Evolutionary conservation across 768 basidiomycete genomes (phyloP), one percentile per base, ranked within the genome.

Genomic region (Rhodotorula toruloides): DNA sequence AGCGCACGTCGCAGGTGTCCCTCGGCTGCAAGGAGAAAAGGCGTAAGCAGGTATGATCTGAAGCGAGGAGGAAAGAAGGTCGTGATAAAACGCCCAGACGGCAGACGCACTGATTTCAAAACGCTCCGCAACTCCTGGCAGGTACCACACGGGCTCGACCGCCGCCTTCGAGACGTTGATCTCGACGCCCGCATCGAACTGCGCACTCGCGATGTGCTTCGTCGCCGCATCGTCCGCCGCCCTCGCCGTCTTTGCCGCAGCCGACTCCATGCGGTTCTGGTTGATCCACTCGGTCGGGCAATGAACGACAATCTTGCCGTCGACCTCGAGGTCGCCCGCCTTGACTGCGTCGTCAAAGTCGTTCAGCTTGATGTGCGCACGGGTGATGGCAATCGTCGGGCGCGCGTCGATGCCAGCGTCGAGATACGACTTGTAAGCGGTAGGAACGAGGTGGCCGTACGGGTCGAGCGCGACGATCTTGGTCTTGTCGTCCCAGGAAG

Each of bases 401-500:
- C 92, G 81, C 43, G 92, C 82, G 76, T 98, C 93, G 62, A 96
- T 79, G 0, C 88, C 77, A 47, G 81, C 82, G 44, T 87, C 84
- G 34, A 83, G 79, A 76, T 87, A 84, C 48, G 79, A 79, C 58
- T 80, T 80, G 79, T 86, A 92, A 0, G 87, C 83, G 34, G 82
- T 82, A 8, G 87, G 90, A 0, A 87, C 88, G 57, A 94, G 79
- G 73, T 94, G 91, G 3, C 93, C 93, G 84, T 86, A 96, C 0
- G 93, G 93, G 74, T 98, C 93, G 76, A 97, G 87, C 8, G 86
- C 86, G 46, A 94, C 92, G 73, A 97, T 92, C 83, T 90, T 90
- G 69, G 68, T 71, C 10, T 85, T 81, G 72, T 88, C 84, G 48
- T 78, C 83, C 93, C 93, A 98, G 9, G 84, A 77, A 0, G 87